Conservation (phyloP, 805 yeast species). For the Candida takata region DNA sequence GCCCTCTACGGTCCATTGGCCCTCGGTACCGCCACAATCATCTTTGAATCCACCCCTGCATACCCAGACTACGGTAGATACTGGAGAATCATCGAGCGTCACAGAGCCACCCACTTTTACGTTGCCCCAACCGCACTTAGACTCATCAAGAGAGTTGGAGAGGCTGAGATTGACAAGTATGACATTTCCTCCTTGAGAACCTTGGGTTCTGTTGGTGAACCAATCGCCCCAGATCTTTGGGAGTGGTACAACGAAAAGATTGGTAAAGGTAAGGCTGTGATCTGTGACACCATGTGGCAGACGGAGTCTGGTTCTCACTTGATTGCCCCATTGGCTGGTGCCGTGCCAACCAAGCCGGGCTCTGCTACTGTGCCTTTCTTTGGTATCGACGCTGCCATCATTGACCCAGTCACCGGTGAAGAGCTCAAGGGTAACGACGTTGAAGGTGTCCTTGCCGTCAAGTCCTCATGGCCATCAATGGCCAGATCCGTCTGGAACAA, state of each 20-base stretch:
- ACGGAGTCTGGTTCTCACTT: constrained; percentile 96
- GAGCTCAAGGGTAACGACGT: constrained; percentile 83
- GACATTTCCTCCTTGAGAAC: constrained; percentile 85
- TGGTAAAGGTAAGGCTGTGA: constrained; percentile 84
- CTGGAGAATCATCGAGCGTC: constrained; percentile 92
- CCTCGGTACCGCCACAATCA: constrained; percentile 83
- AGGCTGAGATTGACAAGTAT: constrained; percentile 68
- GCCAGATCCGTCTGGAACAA: constrained; percentile 92
- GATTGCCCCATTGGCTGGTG: constrained; percentile 92
- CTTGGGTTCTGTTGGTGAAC: constrained; percentile 97
- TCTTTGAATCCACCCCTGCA: constrained; percentile 97
- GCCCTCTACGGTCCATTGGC: constrained; percentile 90
- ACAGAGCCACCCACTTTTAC: constrained; percentile 91
- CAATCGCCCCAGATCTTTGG: constrained; percentile 97
- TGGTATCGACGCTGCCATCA: constrained; percentile 84
- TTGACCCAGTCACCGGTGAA: constrained; percentile 88
- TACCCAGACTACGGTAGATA: constrained; percentile 92
- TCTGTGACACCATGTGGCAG: constrained; percentile 98
- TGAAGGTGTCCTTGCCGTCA: constrained; percentile 92
- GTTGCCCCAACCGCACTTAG: constrained; percentile 98
- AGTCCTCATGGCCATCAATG: constrained; percentile 96
- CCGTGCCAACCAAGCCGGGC: constrained; percentile 93
- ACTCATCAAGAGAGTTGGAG: constrained; percentile 85
- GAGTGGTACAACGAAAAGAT: constrained; percentile 94
- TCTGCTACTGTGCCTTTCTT: constrained; percentile 95